Base-by-base conservation (phyloP, 345 rosid species). In the Sisymbrium altissimum region DNA sequence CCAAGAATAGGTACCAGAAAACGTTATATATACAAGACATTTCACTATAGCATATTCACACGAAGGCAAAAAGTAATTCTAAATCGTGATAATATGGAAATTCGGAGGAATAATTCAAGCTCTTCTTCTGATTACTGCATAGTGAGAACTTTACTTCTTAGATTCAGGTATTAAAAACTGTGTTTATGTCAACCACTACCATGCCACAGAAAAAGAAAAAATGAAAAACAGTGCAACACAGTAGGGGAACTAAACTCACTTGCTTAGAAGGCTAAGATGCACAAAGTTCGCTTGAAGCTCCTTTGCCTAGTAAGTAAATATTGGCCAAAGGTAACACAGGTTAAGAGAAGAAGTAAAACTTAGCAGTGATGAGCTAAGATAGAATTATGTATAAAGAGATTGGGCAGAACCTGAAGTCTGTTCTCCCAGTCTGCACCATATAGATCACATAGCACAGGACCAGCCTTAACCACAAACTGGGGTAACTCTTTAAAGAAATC, bases 401-500 rank as follows among this genome's bases (percentile, higher is more conserved):
- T 3, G 44, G 36, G 27, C 13, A 78, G 56, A 84, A 94, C 98
- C 97, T 94, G 92, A n/a, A 94, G 96, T 71, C 79, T 87, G 71
- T 55, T 85, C 83, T 89, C 90, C 97, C 98, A 94, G 72, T 88
- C 96, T 49, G 83, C 75, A 48, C 98, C 97, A 73, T 89, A 85
- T 33, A 80, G 66, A 41, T 80, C 80, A 72, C 86, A 70, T 52
- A 94, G 73, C 7, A 88, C 77, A 68, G 96, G 83, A 79, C 88
- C 91, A 56, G 95, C 88, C 84, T 94, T 94, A 65, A 87, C 83
- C 68, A 87, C 79, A 88, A 87, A 91, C 68, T 91, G 98, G 76
- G 96, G 97, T 38, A 90, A 81, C 83, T 94, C 97, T 73, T 81
- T 89, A 68, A 94, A 92, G 73, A 94, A 94, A 74, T 91, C 97